Evolutionary conservation across 495 filamentous ascomycete species (phyloP).

Genomic region (Penicillium psychrofluorescens): DNA sequence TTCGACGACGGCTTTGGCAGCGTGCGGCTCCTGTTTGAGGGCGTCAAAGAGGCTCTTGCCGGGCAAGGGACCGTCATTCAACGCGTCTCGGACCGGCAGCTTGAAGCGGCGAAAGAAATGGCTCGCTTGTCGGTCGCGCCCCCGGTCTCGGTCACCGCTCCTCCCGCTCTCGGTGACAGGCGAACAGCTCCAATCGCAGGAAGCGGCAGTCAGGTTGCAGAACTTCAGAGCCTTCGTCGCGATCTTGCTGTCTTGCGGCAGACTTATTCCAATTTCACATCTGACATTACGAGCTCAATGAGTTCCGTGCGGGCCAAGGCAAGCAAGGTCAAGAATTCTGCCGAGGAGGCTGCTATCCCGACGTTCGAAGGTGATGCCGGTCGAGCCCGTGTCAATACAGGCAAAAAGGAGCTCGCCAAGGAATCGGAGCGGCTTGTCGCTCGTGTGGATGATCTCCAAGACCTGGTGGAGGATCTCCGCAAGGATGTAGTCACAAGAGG

Average conservation of each 20-base stretch:
- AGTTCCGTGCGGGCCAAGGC: constrained; percentile 72
- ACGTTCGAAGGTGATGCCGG: constrained; percentile 63
- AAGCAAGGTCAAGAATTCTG: constrained; percentile 65
- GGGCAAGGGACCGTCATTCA: constrained; percentile 74
- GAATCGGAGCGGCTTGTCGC: constrained; percentile 84
- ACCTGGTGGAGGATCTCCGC: constrained; percentile 90
- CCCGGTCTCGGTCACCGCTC: constrained; percentile 29
- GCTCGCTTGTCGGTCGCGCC: constrained; percentile 70
- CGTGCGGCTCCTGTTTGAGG: constrained; percentile 70
- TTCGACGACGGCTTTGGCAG: constrained; percentile 89
- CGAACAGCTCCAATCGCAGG: constrained; percentile 23
- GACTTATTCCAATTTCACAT: constrained; percentile 83
- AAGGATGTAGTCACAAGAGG: constrained; percentile 94
- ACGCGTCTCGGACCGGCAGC: constrained; percentile 83
- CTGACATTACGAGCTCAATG: constrained; percentile 86
- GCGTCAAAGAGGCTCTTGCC: constrained; percentile 69
- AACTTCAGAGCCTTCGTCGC: constrained; percentile 75
- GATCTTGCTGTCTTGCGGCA: constrained; percentile 91
- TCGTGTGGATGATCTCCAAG: constrained; percentile 91
- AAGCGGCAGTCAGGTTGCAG: constrained; percentile 52
- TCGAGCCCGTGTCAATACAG: constrained; percentile 72
- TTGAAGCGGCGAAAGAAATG: constrained; percentile 86
- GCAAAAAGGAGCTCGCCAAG: constrained; percentile 73
- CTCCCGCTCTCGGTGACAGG: constrained; percentile 8
- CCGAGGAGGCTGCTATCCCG: constrained; percentile 57